Percentiles rank a stretch among this genome's conserved stretches.
Evolutionary conservation across 2,329 filamentous ascomycete species (phyloP).

Genomic region (Trichoderma atrobrunneum): DNA sequence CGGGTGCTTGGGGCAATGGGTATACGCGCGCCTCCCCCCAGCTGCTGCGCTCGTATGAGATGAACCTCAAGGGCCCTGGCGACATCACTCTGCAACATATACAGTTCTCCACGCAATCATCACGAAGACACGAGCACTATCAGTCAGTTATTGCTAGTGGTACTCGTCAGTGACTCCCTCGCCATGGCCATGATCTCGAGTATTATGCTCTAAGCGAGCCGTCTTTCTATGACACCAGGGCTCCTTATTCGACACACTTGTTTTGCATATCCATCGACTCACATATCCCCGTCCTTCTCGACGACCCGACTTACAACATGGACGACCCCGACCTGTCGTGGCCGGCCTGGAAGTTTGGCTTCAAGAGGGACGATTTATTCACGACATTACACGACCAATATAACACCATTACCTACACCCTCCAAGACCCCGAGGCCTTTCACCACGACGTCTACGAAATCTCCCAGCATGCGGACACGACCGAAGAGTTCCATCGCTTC

Average conservation of each 20-base stretch:
- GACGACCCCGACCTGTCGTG: constrained; percentile 53
- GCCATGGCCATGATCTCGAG: constrained; percentile 23
- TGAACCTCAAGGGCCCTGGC: constrained; percentile 6
- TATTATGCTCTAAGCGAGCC: constrained; percentile 23
- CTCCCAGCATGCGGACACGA: constrained; percentile 48
- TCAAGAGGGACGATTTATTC: constrained; percentile 58
- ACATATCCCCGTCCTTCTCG: neutral
- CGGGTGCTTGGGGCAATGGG: constrained; percentile 15
- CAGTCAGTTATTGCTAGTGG: constrained; percentile 10
- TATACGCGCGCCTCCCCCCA: constrained; percentile 17
- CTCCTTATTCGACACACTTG: neutral
- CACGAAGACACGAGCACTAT: constrained; percentile 22
- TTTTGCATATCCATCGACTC: neutral
- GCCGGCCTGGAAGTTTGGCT: constrained; percentile 62
- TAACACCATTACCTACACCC: constrained; percentile 55
- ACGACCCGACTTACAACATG: constrained; percentile 39
- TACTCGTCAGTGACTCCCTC: constrained; percentile 16
- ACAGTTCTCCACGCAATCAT: constrained; percentile 15
- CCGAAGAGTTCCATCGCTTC: constrained; percentile 53
- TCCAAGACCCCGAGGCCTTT: constrained; percentile 60
- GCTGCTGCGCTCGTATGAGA: neutral
- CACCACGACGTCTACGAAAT: constrained; percentile 61
- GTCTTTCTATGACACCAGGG: constrained; percentile 15
- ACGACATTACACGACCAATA: constrained; percentile 58
- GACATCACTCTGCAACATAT: constrained; percentile 9